Evolutionary conservation across 495 filamentous ascomycete species (phyloP), one percentile per base, ranked within the genome.

Genomic region (Bryoglossum gracile): DNA sequence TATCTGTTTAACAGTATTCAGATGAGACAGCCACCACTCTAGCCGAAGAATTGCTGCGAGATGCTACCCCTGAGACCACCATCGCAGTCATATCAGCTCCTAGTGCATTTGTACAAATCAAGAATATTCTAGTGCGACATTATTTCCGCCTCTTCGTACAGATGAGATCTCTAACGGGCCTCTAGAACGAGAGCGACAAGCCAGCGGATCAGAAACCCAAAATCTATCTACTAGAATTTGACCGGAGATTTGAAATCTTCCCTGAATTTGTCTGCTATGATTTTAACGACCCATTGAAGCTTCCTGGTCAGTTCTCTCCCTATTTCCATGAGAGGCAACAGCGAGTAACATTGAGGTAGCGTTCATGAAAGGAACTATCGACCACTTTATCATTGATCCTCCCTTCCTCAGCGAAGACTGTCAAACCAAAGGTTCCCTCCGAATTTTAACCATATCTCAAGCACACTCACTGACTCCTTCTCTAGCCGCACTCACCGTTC

Each of bases 341-440:
- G 13, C 47, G 42, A 23, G 14, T 37, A n/a, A n/a, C n/a, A 46
- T 24, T 11, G 14, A 8, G 40, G 44, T 33, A 72, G 68, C 58
- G 3, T 61, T 78, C 11, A 59, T 89, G 18, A 87, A 86, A 58
- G 78, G 76, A 16, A 67, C 59, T 24, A 78, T 78, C 30, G 77
- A 87, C 62, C 68, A 79, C 36, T 72, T 90, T 46, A 79, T 89
- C 48, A 74, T 74, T 51, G 86, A 91, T 62, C 86, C 86, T 0
- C 86, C 86, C 2, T 91, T 90, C 51, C 66, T 90, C 6, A 83
- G 76, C 55, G 74, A 83, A 53, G 84, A 91, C 51, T 91, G 86
- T 61, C 86, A 91, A 54, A 86, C 84, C 0, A 89, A 89, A 70
- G 68, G 83, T 14, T 6, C 25, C 25, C 13, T 58, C 3, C 43